Evolutionary conservation across 768 basidiomycete genomes (phyloP).

Genomic region (Boletus speciosus): DNA sequence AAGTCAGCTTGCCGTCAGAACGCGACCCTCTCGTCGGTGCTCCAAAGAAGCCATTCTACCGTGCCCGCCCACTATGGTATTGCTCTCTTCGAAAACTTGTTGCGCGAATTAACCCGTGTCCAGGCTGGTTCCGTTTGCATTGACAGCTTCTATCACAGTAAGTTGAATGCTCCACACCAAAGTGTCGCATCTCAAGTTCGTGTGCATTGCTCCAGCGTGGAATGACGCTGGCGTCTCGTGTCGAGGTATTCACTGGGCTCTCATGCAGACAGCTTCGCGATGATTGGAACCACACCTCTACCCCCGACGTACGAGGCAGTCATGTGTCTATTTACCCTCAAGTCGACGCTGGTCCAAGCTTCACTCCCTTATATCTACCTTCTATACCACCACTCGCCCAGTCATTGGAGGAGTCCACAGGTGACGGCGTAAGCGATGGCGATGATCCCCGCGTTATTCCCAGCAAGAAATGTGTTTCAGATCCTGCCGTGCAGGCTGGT

Average conservation of each 20-base stretch:
- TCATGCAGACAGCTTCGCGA: conserved; percentile 60
- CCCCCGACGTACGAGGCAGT: not conserved
- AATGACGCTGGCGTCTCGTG: conserved; percentile 73
- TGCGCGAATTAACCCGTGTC: conserved; percentile 3
- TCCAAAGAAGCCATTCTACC: conserved; percentile 44
- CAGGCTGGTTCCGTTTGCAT: conserved; percentile 72
- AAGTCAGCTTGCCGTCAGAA: conserved; percentile 28
- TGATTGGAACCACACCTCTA: conserved; percentile 38
- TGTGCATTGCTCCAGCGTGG: conserved; percentile 52
- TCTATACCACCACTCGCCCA: not conserved
- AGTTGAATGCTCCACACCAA: conserved; percentile 18
- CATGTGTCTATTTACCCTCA: conserved; percentile 1
- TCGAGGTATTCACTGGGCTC: conserved; percentile 76
- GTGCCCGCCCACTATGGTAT: conserved; percentile 48
- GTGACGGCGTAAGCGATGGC: conserved; percentile 31
- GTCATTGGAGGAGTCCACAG: conserved; percentile 17
- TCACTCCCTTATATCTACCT: conserved; percentile 12
- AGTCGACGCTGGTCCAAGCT: conserved; percentile 4
- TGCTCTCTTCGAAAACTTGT: not conserved
- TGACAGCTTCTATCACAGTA: conserved; percentile 66
- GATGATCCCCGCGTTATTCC: conserved; percentile 39
- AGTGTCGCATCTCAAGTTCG: not conserved
- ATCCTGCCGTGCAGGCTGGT: conserved; percentile 60
- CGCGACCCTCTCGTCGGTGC: conserved; percentile 30
- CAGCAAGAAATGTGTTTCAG: conserved; percentile 38